A percentile compares a stretch with the other conserved stretches of the same genome.
These are phyloP conservation scores for Mrakia blollopis DNA, from an alignment of 768 basidiomycete genomes.

Conservation along the genomic window DNA sequence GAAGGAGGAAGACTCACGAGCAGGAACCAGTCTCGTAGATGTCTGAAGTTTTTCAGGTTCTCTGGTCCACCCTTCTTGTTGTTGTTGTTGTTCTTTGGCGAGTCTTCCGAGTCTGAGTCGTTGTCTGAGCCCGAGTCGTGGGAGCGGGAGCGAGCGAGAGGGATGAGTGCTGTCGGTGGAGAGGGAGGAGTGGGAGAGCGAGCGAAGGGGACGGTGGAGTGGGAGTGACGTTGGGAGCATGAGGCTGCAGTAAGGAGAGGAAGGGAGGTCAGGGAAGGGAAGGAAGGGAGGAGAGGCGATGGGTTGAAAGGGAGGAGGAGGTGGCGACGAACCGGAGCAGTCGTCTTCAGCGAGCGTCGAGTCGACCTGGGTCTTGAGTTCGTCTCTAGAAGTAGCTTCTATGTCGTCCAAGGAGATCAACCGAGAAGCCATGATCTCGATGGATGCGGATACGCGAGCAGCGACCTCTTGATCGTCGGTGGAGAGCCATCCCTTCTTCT, in stretches of 20 bases:
- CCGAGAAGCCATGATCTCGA: background rate
- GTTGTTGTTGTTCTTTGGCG: background rate
- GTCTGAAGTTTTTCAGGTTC: constrained; percentile 12
- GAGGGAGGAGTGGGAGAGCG: constrained; percentile 1
- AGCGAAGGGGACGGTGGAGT: background rate
- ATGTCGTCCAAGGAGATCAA: background rate
- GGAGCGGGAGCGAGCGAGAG: background rate
- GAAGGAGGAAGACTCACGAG: too few species aligned
- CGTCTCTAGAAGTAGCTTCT: background rate
- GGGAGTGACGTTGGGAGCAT: constrained; percentile 1
- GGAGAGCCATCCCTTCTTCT: background rate
- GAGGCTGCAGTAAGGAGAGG: background rate
- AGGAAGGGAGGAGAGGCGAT: background rate
- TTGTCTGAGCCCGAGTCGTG: background rate
- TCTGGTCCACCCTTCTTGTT: constrained; percentile 6
- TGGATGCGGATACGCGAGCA: background rate
- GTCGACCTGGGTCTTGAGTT: background rate
- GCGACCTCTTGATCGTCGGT: background rate
- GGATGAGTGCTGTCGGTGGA: background rate
- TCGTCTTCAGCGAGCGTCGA: background rate
- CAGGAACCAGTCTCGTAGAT: constrained; percentile 26
- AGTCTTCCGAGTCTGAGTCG: constrained; percentile 1
- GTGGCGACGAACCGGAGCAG: background rate
- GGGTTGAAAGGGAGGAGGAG: background rate
- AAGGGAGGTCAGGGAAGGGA: background rate